Evolutionary conservation across 116 monocot species (phyloP).

Genomic region (Posidonia oceanica): DNA sequence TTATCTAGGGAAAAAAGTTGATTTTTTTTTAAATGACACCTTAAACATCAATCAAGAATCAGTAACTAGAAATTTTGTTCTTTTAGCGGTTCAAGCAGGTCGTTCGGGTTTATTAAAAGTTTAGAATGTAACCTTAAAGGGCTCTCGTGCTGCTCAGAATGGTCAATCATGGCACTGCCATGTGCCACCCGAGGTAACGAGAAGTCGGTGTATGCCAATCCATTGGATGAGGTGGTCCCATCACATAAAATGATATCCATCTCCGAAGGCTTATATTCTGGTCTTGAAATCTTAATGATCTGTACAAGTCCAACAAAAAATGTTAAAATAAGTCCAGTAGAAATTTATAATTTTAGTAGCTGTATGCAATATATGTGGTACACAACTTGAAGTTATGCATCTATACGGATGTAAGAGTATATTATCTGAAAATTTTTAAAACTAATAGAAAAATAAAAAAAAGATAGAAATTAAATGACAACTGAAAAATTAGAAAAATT

Average conservation of each 20-base stretch:
- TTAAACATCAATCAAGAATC: not conserved
- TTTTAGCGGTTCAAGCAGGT: not conserved
- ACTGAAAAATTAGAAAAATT: too few species aligned
- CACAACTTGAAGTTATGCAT: too few species aligned
- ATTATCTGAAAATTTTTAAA: too few species aligned
- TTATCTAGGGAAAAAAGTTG: not conserved
- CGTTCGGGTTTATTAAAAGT: too few species aligned
- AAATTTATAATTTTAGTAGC: too few species aligned
- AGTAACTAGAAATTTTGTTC: not conserved
- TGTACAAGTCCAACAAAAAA: constrained; percentile 7
- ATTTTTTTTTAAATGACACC: not conserved
- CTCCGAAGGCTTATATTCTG: constrained; percentile 76
- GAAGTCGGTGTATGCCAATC: constrained; percentile 69
- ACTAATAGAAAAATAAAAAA: too few species aligned
- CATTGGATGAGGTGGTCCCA: constrained; percentile 77
- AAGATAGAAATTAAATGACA: too few species aligned
- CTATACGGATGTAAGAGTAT: too few species aligned
- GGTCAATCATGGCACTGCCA: constrained; percentile 54
- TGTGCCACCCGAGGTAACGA: constrained; percentile 1
- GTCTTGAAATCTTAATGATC: constrained; percentile 82
- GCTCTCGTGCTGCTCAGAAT: not conserved
- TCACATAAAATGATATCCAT: constrained; percentile 71
- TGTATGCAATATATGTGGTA: too few species aligned
- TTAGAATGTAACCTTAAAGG: too few species aligned
- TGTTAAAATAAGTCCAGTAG: not conserved